A percentile compares a stretch with the other conserved stretches of the same genome.
phyloP scores from a whole-genome alignment of 1,139 yeast species.

The Entelexis sorbosivorans region DNA sequence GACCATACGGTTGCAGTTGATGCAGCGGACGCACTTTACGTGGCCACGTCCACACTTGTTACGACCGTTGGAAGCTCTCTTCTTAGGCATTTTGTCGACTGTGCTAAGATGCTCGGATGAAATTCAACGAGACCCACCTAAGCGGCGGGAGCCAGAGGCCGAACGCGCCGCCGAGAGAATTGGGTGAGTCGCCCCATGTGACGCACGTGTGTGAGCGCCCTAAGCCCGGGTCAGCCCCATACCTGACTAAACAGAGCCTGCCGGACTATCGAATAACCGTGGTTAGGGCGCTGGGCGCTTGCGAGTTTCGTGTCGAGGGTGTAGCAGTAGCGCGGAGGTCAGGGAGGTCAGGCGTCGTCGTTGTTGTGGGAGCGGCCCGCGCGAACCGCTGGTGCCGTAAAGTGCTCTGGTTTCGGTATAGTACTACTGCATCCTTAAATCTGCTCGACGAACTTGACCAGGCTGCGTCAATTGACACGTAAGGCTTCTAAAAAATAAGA shows the following conservation, averaged over 20 bases:
- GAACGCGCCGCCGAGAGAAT: background rate
- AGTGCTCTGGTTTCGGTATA: too few relatives aligned
- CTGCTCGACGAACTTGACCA: too few relatives aligned
- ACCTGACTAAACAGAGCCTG: background rate
- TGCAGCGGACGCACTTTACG: conserved; percentile 99
- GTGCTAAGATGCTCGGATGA: conserved; percentile 12
- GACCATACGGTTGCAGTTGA: conserved; percentile 98
- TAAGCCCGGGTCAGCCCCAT: conserved; percentile 3
- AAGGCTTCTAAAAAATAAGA: too few relatives aligned
- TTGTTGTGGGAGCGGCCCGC: too few relatives aligned
- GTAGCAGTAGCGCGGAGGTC: too few relatives aligned
- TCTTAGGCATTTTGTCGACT: conserved; percentile 80
- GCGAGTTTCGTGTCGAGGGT: too few relatives aligned
- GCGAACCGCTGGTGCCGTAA: too few relatives aligned
- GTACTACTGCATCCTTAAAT: too few relatives aligned
- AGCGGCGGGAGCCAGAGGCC: background rate
- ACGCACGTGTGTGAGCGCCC: conserved; percentile 13
- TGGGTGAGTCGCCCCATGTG: conserved; percentile 7
- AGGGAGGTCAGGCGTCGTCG: too few relatives aligned
- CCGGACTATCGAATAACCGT: too few relatives aligned
- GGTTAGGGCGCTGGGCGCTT: too few relatives aligned
- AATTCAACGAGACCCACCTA: conserved; percentile 8
- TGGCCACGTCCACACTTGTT: conserved; percentile 99
- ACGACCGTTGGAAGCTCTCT: conserved; percentile 99
- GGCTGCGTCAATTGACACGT: too few relatives aligned